A percentile compares a stretch with the other conserved stretches of the same genome.
Evolutionary conservation across 1,284 basidiomycete species (phyloP).

Genomic region (Microbotryomycetes sp.): DNA sequence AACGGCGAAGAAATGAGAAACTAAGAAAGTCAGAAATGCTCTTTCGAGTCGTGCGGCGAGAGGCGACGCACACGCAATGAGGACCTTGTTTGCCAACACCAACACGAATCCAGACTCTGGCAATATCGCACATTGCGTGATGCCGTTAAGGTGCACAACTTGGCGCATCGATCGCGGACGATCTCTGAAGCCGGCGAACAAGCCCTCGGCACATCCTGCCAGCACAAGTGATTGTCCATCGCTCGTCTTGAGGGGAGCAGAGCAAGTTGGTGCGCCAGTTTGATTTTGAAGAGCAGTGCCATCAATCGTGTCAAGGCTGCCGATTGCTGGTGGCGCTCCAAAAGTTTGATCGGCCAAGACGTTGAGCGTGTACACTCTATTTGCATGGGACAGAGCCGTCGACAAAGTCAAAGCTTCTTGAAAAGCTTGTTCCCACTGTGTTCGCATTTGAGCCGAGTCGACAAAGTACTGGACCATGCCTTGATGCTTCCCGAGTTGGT

Average conservation of each 20-base stretch:
- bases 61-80: constrained; percentile 44
- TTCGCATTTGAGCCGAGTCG: constrained; percentile 51
- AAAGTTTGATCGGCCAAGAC: constrained; percentile 42
- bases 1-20: not conserved
- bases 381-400: constrained; percentile 78
- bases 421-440: constrained; percentile 83
- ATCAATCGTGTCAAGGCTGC: constrained; percentile 2
- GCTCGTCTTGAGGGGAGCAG: constrained; percentile 49
- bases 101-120: constrained; percentile 94
- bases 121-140: constrained; percentile 88
- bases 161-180: constrained; percentile 79
- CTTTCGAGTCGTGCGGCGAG: not conserved
- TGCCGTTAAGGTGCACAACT: constrained; percentile 80
- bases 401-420: constrained; percentile 80
- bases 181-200: constrained; percentile 91
- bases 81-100: constrained; percentile 79
- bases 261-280: constrained; percentile 30
- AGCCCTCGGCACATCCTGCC: constrained; percentile 88
- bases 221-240: constrained; percentile 79
- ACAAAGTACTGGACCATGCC: constrained; percentile 63
- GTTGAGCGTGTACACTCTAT: constrained; percentile 57
- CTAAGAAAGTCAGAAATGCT: not conserved
- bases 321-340: constrained; percentile 27
- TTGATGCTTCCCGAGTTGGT: constrained; percentile 73
- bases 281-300: constrained; percentile 1